Evolutionary conservation across 345 rosid genomes (phyloP), one percentile per base, ranked within the genome.

Genomic region (Dimocarpus longan): DNA sequence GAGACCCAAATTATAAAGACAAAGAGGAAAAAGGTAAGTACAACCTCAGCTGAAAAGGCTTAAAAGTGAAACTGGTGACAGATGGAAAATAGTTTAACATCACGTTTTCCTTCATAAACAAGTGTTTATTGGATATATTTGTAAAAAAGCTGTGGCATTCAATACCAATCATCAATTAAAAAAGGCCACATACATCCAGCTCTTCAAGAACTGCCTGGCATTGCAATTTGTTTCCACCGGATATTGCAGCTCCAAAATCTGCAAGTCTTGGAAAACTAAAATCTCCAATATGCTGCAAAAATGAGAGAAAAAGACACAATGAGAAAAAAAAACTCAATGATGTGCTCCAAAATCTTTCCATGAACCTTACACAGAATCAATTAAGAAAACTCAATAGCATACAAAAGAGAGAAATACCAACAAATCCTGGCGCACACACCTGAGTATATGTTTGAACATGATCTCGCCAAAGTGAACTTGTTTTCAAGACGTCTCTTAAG

Each of bases 211-310:
- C 99, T 84, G 87, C 84, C 87, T 94, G 98, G 82, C 93, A 85
- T 73, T 91, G 97, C 81, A 87, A 84, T 86, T 88, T 97, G 87
- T 89, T 93, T 70, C 93, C 98, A 32, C 98, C 98, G 59, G 97
- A 93, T 89, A 97, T 94, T 16, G 98, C 98, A 68, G 99, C 99
- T 75, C 99, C 99, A 82, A 97, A 97, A 90, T 97, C 99, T 39
- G 99, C 98, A 80, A 93, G 84, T 80, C 93, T 89, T 80, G 97
- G 87, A 81, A 90, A 92, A 81, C 88, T 94, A 83, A 97, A 94
- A 80, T 94, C 98, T 65, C 98, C 99, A 76, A 97, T 86, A 86
- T 97, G 98, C 99, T 97, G 93, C 83, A 90, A 46, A 79, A 43
- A 68, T 69, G 70, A 73, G 21, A 82, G 52, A 59, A 39, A 77